phyloP scores from a whole-genome alignment of 805 yeast species.

The Nematodospora valgi region DNA sequence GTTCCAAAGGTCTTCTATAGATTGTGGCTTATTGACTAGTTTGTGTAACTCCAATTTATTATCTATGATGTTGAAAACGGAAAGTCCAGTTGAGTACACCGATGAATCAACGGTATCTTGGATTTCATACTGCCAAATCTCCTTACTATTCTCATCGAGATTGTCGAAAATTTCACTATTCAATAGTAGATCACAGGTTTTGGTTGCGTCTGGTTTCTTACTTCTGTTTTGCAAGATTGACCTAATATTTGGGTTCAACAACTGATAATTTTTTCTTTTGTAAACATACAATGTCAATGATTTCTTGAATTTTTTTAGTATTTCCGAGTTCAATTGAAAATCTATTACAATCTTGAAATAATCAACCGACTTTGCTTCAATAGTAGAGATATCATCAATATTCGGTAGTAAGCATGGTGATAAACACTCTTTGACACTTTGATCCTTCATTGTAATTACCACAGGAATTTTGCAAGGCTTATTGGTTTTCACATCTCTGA shows the following conservation, averaged over 20 bases:
- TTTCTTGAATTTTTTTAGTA: slow-evolving; percentile 40
- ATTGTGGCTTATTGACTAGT: slow-evolving; percentile 38
- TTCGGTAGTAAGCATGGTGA: slow-evolving; percentile 75
- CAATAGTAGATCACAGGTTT: slow-evolving; percentile 13
- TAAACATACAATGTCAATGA: slow-evolving; percentile 51
- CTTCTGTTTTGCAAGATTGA: slow-evolving; percentile 34
- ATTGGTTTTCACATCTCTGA: slow-evolving; percentile 63
- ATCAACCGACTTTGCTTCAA: slow-evolving; percentile 45
- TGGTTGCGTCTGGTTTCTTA: slow-evolving; percentile 24
- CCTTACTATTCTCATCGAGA: slow-evolving; percentile 26
- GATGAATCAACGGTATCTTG: slow-evolving; percentile 3
- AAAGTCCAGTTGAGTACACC: slow-evolving; percentile 30
- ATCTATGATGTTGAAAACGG: slow-evolving; percentile 48
- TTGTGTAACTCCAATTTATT: slow-evolving; percentile 49
- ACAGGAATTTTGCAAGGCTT: slow-evolving; percentile 50
- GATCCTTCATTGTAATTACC: slow-evolving; percentile 36
- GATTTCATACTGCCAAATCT: slow-evolving; percentile 25
- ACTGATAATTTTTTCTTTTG: slow-evolving; percentile 40
- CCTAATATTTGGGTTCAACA: slow-evolving; percentile 30
- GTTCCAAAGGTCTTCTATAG: slow-evolving; percentile 60
- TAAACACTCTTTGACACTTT: slow-evolving; percentile 24
- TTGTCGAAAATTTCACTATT: slow-evolving; percentile 20
- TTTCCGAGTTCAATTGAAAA: slow-evolving; percentile 38
- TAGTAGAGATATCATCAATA: slow-evolving; percentile 43
- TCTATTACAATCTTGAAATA: slow-evolving; percentile 54